Conservation (phyloP, 2,329 filamentous ascomycete species). For the Ophiostoma novo-ulmi region DNA sequence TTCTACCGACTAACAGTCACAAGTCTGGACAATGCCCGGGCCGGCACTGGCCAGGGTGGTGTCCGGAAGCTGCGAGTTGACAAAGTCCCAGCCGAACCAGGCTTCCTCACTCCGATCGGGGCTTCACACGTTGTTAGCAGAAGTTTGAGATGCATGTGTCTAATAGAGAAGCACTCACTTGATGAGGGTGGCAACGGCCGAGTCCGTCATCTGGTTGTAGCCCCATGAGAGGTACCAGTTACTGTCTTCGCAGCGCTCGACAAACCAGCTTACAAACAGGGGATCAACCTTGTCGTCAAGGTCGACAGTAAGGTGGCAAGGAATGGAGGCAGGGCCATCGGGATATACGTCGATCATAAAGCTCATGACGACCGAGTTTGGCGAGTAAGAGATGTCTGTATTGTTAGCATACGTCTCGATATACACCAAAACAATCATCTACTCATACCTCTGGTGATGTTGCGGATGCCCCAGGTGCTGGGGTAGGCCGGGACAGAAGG, state of each 20-base stretch:
- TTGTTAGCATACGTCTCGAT: neutral
- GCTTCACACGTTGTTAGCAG: conserved; percentile 18
- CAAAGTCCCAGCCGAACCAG: conserved; percentile 29
- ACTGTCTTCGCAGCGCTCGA: conserved; percentile 29
- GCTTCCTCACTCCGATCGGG: conserved; percentile 24
- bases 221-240: conserved; percentile 35
- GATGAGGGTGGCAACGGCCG: conserved; percentile 33
- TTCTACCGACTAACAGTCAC: conserved; percentile 24
- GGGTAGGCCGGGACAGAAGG: conserved; percentile 18
- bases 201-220: conserved; percentile 32
- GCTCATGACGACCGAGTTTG: conserved; percentile 21
- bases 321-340: conserved; percentile 18
- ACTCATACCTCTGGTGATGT: conserved; percentile 19
- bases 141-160: neutral
- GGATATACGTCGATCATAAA: conserved; percentile 26
- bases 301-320: conserved; percentile 26
- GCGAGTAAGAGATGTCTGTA: conserved; percentile 22
- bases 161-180: conserved; percentile 29
- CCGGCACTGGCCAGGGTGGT: conserved; percentile 19
- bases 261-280: conserved; percentile 30
- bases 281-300: conserved; percentile 25
- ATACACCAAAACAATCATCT: neutral
- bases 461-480: conserved; percentile 20
- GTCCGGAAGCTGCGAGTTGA: conserved; percentile 24
- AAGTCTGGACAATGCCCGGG: conserved; percentile 24